phyloP scores from a whole-genome alignment of 306 rosid genomes.

The Quercus suber region DNA sequence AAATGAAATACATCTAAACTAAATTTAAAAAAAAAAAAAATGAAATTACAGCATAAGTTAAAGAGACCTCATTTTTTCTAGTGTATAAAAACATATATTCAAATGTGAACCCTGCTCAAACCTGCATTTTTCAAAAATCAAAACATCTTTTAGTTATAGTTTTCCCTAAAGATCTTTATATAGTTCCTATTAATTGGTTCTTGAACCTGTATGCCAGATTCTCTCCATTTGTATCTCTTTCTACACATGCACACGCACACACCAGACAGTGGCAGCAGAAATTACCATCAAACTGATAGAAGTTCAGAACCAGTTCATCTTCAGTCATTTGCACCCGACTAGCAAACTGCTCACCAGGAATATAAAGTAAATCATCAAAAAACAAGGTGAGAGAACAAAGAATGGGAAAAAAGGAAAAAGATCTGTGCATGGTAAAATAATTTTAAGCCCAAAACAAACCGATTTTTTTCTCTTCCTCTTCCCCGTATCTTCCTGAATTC shows the following conservation, averaged over 20 bases:
- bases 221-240: background rate
- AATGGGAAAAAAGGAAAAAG: constrained; percentile 5
- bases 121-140: background rate
- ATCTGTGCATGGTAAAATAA: background rate
- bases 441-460: constrained; percentile 33
- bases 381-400: background rate
- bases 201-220: background rate
- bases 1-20: background rate
- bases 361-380: constrained; percentile 6
- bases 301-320: constrained; percentile 74
- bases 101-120: background rate
- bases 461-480: constrained; percentile 62
- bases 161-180: background rate
- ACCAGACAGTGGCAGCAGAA: constrained; percentile 14
- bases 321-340: constrained; percentile 86
- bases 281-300: constrained; percentile 87
- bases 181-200: background rate
- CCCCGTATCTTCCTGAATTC: constrained; percentile 44
- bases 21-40: background rate
- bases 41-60: background rate
- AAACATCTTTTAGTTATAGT: background rate
- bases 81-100: background rate
- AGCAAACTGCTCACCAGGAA: constrained; percentile 46
- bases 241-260: background rate
- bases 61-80: background rate